Conservation (phyloP, 805 yeast genomes). For the Myxozyma nipponensis region DNA sequence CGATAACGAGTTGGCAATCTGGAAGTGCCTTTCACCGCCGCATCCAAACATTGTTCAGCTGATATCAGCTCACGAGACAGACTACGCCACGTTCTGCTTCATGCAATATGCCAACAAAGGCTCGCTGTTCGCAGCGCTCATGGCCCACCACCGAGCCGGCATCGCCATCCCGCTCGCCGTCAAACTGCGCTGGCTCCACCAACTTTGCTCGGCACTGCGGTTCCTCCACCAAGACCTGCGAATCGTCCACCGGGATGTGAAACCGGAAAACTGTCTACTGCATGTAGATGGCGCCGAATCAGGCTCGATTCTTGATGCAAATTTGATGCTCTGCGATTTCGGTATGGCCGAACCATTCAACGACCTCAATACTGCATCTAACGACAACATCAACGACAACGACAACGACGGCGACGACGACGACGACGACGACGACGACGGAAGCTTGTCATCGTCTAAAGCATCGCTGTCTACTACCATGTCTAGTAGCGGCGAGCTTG, state of each 20-base stretch:
- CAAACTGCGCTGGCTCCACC: conserved; percentile 35
- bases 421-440: conserved; percentile 1
- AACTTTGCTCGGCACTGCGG: conserved; percentile 55
- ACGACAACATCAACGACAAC: neutral
- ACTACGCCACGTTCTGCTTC: conserved; percentile 62
- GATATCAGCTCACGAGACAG: conserved; percentile 57
- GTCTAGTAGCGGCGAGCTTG: conserved; percentile 14
- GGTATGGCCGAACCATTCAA: conserved; percentile 60
- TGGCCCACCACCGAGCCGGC: conserved; percentile 10
- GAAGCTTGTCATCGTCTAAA: neutral
- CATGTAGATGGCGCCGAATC: conserved; percentile 38
- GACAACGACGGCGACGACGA: neutral
- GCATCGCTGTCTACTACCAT: neutral
- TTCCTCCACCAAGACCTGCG: conserved; percentile 61
- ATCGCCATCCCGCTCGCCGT: conserved; percentile 25
- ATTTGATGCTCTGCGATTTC: conserved; percentile 73
- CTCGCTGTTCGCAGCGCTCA: conserved; percentile 60
- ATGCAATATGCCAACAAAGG: conserved; percentile 70
- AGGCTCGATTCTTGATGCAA: conserved; percentile 3
- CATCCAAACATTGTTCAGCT: conserved; percentile 67
- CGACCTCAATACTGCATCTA: too few relatives aligned
- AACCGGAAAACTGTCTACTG: conserved; percentile 73
- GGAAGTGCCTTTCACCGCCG: conserved; percentile 54
- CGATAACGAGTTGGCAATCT: conserved; percentile 65
- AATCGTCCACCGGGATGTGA: conserved; percentile 77